Base-by-base conservation (phyloP, 768 basidiomycete genomes). In the Agrocybe praecox region DNA sequence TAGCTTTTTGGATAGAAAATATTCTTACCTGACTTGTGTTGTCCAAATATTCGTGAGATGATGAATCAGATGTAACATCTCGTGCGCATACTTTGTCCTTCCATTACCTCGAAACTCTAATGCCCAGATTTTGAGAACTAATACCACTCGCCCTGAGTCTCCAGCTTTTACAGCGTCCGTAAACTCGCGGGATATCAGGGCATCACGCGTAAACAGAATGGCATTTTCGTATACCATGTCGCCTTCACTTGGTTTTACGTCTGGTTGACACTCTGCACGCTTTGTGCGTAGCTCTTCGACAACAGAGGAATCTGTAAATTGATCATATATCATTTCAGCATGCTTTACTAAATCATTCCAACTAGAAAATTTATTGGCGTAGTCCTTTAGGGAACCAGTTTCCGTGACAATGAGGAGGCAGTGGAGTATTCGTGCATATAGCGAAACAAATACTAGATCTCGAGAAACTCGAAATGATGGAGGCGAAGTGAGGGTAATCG, bases 391-490 rank as follows among this genome's bases (percentile, higher is more conserved):
- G 0, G 61, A 53, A 0, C 42, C 9, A 6, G 15, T 15, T 10
- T 56, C 55, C 1, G 67, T 66, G 0, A 76, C 70, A 1, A 62
- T 52, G 0, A 73, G 63, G 0, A 77, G 60, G 59, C 72, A 74
- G 49, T 72, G 67, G 2, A 74, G 66, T 4, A 74, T 53, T 0
- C 69, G 67, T 0, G 74, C 70, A 61, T 71, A 73, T 1, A 75
- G 65, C 0, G 69, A 72, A 23, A 68, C 61, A 52, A 75, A 72
- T 1, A 74, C 53, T 0, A 78, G 67, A 48, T 76, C 74, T 7
- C 72, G 73, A 52, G 69, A 73, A 4, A 59, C 64, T 0, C 71
- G 69, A 48, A 76, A 72, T 2, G 70, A 64, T 0, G 76, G 75
- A 1, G 72, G 67, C 0, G 74, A 74, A 0, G 72, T 60, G 8